These are phyloP conservation scores for Bruguiera gymnorhiza DNA, from an alignment of 345 rosid genomes.

Conservation along the genomic window DNA sequence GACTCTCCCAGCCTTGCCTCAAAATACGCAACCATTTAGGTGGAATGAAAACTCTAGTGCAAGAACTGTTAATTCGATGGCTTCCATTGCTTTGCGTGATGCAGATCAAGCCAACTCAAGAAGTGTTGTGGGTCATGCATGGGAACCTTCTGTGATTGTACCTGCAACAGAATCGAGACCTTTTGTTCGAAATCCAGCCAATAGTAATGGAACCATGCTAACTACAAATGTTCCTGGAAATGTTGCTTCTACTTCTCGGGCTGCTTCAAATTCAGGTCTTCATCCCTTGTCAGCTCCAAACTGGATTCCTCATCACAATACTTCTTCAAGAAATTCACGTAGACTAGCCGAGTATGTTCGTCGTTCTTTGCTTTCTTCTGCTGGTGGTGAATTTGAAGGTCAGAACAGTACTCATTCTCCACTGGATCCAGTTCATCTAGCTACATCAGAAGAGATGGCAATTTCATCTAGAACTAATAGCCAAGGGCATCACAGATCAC, in stretches of 20 bases:
- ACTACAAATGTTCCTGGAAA: conserved; percentile 42
- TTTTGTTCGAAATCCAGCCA: conserved; percentile 36
- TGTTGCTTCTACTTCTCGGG: conserved; percentile 46
- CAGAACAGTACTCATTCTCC: conserved; percentile 40
- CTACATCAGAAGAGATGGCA: conserved; percentile 41
- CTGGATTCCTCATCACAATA: conserved; percentile 48
- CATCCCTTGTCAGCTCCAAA: conserved; percentile 49
- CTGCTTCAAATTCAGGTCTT: conserved; percentile 40
- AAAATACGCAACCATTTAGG: conserved; percentile 45
- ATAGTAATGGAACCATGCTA: conserved; percentile 32
- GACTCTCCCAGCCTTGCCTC: conserved; percentile 51
- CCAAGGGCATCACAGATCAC: conserved; percentile 42
- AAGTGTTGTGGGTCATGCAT: conserved; percentile 35
- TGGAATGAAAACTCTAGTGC: conserved; percentile 53
- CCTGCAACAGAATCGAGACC: conserved; percentile 48
- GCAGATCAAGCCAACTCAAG: conserved; percentile 49
- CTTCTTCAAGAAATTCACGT: conserved; percentile 46
- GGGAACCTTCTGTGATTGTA: conserved; percentile 50
- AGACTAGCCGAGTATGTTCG: conserved; percentile 67
- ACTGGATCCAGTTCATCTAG: conserved; percentile 34
- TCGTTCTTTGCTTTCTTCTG: conserved; percentile 60
- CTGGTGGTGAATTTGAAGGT: conserved; percentile 43
- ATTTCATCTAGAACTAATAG: conserved; percentile 48
- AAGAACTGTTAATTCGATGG: conserved; percentile 37
- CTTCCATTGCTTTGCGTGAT: conserved; percentile 36